phyloP scores from a whole-genome alignment of 139 green algal genomes.

The Chlamydomonas incerta region DNA sequence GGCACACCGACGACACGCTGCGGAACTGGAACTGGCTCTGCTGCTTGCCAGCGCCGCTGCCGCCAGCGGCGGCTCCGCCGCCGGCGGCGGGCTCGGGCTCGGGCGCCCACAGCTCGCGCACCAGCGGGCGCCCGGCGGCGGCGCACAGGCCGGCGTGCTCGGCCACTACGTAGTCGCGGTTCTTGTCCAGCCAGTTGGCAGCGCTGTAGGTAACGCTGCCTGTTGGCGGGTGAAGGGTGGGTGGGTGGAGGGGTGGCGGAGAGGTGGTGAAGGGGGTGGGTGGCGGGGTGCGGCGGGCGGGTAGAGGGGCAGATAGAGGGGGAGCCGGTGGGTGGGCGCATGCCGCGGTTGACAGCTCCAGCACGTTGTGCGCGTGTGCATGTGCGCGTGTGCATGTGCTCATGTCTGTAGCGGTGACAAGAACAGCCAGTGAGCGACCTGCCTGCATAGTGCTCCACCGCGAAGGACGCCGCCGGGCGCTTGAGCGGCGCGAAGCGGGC shows the following conservation, averaged over 20 bases:
- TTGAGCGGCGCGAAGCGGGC: constrained; percentile 90
- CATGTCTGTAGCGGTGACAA: too few relatives aligned
- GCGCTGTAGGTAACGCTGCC: constrained; percentile 78
- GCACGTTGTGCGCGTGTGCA: background rate
- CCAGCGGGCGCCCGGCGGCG: constrained; percentile 55
- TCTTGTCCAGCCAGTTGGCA: constrained; percentile 78
- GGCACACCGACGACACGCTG: constrained; percentile 90
- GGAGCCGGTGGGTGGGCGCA: too few relatives aligned
- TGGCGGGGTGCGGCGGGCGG: background rate
- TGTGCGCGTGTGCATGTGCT: too few relatives aligned
- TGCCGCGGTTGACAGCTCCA: background rate
- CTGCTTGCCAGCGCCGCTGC: background rate
- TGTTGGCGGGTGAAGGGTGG: background rate
- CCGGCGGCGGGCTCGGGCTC: background rate
- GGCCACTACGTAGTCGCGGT: constrained; percentile 93
- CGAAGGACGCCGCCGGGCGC: constrained; percentile 85
- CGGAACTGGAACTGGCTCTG: constrained; percentile 83
- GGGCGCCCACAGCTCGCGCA: constrained; percentile 63
- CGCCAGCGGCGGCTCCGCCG: background rate
- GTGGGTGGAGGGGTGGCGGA: too few relatives aligned
- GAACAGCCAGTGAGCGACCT: too few relatives aligned
- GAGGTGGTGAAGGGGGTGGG: too few relatives aligned
- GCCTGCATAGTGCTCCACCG: constrained; percentile 71
- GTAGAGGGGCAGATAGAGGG: too few relatives aligned
- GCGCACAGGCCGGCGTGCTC: constrained; percentile 93